Conservation (phyloP, 2,329 filamentous ascomycete species). For the Trichoderma polysporum region DNA sequence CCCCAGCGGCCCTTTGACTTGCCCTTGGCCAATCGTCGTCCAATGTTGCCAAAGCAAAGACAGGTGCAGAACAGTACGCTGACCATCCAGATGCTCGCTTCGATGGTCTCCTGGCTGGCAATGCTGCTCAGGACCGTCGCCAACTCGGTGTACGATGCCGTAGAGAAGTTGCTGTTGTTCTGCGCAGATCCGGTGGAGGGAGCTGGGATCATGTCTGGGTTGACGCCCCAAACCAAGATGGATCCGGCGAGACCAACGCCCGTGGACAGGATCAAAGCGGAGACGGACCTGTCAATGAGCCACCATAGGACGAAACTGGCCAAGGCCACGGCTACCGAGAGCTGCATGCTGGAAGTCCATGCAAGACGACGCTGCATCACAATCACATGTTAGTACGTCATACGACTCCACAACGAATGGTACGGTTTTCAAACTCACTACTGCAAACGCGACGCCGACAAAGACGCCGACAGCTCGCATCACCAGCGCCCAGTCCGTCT, state of each 20-base stretch:
- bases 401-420: not conserved
- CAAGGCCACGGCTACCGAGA: constrained; percentile 83
- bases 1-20: constrained; percentile 47
- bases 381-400: constrained; percentile 19
- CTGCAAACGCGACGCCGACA: constrained; percentile 63
- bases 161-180: constrained; percentile 22
- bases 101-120: constrained; percentile 63
- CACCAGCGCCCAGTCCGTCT: constrained; percentile 71
- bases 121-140: constrained; percentile 47
- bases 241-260: constrained; percentile 74
- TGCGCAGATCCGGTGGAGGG: constrained; percentile 49
- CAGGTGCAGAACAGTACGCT: constrained; percentile 94
- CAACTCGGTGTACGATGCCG: constrained; percentile 17
- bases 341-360: constrained; percentile 93
- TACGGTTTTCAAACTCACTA: constrained; percentile 60
- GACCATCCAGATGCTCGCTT: constrained; percentile 81
- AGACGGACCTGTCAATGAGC: constrained; percentile 83
- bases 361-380: constrained; percentile 71
- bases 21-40: constrained; percentile 68
- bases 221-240: constrained; percentile 68
- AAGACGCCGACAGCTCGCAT: constrained; percentile 60
- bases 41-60: constrained; percentile 95
- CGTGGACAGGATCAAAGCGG: constrained; percentile 78
- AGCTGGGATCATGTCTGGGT: constrained; percentile 74
- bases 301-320: constrained; percentile 96